A percentile compares a stretch with the other conserved stretches of the same genome.
These are phyloP conservation scores for Monosporascus sp. DNA, from an alignment of 2,329 filamentous ascomycete species.

Conservation along the genomic window DNA sequence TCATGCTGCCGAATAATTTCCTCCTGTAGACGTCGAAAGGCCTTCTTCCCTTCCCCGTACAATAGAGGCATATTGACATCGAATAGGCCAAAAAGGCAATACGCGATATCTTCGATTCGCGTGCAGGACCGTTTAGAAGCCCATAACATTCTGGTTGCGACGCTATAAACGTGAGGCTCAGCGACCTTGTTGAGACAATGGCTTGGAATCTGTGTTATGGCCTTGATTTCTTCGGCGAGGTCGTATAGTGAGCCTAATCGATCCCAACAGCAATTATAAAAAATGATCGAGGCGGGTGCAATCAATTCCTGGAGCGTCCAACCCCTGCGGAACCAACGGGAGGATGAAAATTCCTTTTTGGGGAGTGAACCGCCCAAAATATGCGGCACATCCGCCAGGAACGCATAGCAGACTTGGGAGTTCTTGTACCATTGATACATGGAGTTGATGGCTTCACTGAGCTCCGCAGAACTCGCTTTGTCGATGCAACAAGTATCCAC, in stretches of 20 bases:
- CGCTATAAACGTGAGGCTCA: too few relatives aligned
- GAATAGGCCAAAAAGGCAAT: conserved; percentile 1
- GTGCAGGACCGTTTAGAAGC: not conserved
- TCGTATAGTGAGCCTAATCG: not conserved
- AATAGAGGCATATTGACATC: conserved; percentile 2
- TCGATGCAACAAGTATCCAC: conserved; percentile 2
- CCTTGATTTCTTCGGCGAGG: not conserved
- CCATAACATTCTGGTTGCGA: conserved; percentile 1
- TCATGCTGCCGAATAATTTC: conserved; percentile 1
- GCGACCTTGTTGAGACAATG: too few relatives aligned
- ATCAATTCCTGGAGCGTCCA: too few relatives aligned
- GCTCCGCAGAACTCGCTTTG: not conserved
- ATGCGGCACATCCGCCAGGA: not conserved
- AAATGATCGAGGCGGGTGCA: too few relatives aligned
- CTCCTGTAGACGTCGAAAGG: conserved; percentile 1
- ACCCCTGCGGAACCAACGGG: too few relatives aligned
- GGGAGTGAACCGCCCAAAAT: too few relatives aligned
- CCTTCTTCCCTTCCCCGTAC: not conserved
- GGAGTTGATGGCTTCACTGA: conserved; percentile 1
- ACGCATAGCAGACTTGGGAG: not conserved
- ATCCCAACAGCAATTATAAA: too few relatives aligned
- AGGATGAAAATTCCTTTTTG: too few relatives aligned
- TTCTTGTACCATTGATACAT: conserved; percentile 2
- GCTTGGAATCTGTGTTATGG: too few relatives aligned
- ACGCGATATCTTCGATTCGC: not conserved